Base-by-base conservation (phyloP, 257 asterid genomes). In the Linaria vulgaris region DNA sequence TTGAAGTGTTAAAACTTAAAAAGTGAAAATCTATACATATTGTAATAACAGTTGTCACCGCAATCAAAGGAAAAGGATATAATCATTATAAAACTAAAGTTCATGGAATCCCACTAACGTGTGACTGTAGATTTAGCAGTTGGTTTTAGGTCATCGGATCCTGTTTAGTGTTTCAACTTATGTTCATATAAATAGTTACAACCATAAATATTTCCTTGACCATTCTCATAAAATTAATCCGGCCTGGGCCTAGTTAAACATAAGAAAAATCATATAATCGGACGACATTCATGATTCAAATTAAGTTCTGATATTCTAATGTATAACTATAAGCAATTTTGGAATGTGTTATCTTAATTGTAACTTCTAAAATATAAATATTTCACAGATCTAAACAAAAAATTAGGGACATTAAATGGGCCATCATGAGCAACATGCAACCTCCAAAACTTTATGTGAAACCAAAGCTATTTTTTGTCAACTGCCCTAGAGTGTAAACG, bases 31-130 rank as follows among this genome's bases (percentile, higher is more conserved):
- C n/a, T n/a, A n/a, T n/a, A n/a, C n/a, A n/a, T n/a, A n/a, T n/a
- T n/a, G n/a, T n/a, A n/a, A n/a, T n/a, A n/a, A n/a, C n/a, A 39
- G 31, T 23, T 64, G 62, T 64, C 57, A 64, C 50, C 69, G 61
- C 46, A 44, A 56, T 66, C 34, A 56, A 59, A 16, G 71, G 63
- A 66, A 66, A 66, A 66, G 64, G 49, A 27, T 34, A 20, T 17
- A 9, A 47, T 66, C 51, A 65, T 54, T 12, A 64, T 16, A 24
- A 53, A 16, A 6, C n/a, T 17, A 30, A 17, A 34, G 48, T 31
- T 31, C 7, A 37, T 31, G 46, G 62, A 14, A 14, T 56, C 44
- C 47, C 38, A n/a, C 46, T 57, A 34, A 56, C 27, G n/a, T 57
- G 17, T 37, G 63, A 37, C 30, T 37, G 63, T 19, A 4, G 38